Base-by-base conservation (phyloP, 2,329 filamentous ascomycete genomes). In the Aphanocladium album region DNA sequence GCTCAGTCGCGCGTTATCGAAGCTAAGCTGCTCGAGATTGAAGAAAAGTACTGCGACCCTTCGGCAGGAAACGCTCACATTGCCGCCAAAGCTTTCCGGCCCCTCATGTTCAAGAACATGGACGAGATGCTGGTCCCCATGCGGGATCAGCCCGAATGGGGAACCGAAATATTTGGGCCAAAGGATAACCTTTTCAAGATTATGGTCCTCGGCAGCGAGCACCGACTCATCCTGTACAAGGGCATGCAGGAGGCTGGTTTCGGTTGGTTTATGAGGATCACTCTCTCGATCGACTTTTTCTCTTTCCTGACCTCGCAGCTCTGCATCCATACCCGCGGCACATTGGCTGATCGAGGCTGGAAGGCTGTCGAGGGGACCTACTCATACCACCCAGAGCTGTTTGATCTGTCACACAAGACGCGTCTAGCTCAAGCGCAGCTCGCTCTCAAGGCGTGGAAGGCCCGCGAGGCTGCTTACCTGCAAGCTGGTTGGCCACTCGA, bases 241-340 rank as follows among this genome's bases (percentile, higher is more conserved):
- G 67, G 74, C 2, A 72, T 79, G 64, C 70, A 72, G 19, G 72
- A 76, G 25, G 74, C 73, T 0, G 79, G 80, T 1, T 86, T 84
- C 67, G 66, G 80, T 12, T 86, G 83, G 83, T 84, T 80, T 64
- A 74, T 79, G 67, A 77, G 78, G 62, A 71, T 74, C 25, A 79
- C 84, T 65, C 84, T 86, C 68, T 82, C 85, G 65, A 70, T 81
- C 52, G 83, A 84, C 60, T 72, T 85, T 25, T 81, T 85, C 62
- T 73, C 80, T 41, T 83, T 83, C 67, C 76, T 84, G 68, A 78
- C 79, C 0, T 80, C 80, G 5, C 80, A 84, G 66, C 76, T 86
- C 14, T 79, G 76, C 63, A 74, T 77, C 35, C 79, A 80, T 41
- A 76, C 75, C 0, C 74, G 73, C 2, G 83, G 83, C 9, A 70